Percentiles rank a stretch among this genome's conserved stretches.
Conservation (phyloP, 768 basidiomycete species). For the Mycena rosella region DNA sequence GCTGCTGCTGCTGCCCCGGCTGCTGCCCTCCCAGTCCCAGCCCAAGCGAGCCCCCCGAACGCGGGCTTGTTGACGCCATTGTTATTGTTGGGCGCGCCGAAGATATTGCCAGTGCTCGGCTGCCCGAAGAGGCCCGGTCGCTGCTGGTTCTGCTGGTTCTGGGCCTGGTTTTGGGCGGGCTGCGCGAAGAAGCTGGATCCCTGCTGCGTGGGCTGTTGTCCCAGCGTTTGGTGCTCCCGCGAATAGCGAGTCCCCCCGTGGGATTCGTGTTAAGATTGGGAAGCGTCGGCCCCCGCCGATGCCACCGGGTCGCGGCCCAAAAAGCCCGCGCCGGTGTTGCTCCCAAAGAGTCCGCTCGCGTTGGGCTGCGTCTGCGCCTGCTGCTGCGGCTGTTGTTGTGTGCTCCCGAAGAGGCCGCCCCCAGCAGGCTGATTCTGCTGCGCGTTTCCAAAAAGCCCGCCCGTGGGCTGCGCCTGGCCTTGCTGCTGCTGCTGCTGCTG, state of each 20-base stretch:
- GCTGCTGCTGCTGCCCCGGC: constrained; percentile 19
- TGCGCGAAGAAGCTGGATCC: constrained; percentile 49
- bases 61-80: constrained; percentile 24
- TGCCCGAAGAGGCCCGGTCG: constrained; percentile 47
- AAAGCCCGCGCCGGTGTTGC: constrained; percentile 44
- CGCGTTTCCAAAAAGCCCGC: constrained; percentile 47
- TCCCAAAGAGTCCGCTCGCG: constrained; percentile 48
- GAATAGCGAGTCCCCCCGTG: constrained; percentile 44
- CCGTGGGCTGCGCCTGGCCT: constrained; percentile 30
- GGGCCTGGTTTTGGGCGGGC: constrained; percentile 45
- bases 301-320: constrained; percentile 40
- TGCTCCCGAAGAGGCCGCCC: constrained; percentile 42
- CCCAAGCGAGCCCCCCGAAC: constrained; percentile 9
- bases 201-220: constrained; percentile 46
- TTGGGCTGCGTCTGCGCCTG: constrained; percentile 36
- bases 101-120: constrained; percentile 35
- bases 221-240: constrained; percentile 33
- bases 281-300: constrained; percentile 34
- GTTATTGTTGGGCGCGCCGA: constrained; percentile 32
- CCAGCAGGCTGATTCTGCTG: constrained; percentile 41
- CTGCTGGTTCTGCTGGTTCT: constrained; percentile 42
- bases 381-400: constrained; percentile 38
- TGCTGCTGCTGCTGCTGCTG: constrained; percentile 36
- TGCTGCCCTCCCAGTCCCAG: constrained; percentile 39
- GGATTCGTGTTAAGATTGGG: constrained; percentile 42